These are phyloP conservation scores for Scutellaria barbata DNA, from an alignment of 257 asterid species.

Conservation along the genomic window DNA sequence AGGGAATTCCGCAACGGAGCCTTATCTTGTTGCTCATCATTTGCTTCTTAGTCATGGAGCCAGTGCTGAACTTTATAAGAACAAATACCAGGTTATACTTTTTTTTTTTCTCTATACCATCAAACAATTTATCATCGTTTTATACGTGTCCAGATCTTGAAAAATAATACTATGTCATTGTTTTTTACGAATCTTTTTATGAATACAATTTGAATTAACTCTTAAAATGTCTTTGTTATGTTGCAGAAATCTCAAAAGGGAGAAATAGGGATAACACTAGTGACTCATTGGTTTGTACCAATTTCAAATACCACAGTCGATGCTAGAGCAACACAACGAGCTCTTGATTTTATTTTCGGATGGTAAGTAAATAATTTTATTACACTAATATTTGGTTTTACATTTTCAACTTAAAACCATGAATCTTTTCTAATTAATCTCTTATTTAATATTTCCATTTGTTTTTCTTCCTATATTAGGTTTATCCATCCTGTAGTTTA, in stretches of 20 bases:
- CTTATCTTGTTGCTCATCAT: slow-evolving; percentile 63
- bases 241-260: slow-evolving; percentile 62
- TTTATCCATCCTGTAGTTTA: slow-evolving; percentile 48
- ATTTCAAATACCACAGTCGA: slow-evolving; percentile 43
- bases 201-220: too few relatives aligned
- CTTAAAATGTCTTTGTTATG: neutral
- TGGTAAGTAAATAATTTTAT: slow-evolving; percentile 49
- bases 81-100: slow-evolving; percentile 50
- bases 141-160: neutral
- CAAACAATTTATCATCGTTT: too few relatives aligned
- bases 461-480: slow-evolving; percentile 32
- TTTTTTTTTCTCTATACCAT: neutral
- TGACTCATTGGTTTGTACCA: slow-evolving; percentile 50
- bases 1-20: slow-evolving; percentile 64
- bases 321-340: slow-evolving; percentile 53
- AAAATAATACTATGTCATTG: too few relatives aligned
- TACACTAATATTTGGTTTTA: too few relatives aligned
- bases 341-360: slow-evolving; percentile 62
- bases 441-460: too few relatives aligned
- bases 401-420: too few relatives aligned
- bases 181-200: too few relatives aligned
- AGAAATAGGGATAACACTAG: slow-evolving; percentile 52
- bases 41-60: slow-evolving; percentile 59
- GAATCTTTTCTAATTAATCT: too few relatives aligned
- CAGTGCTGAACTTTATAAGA: slow-evolving; percentile 46